Evolutionary conservation across 768 basidiomycete species (phyloP), one percentile per base, ranked within the genome.

Genomic region (Tephrocybe sp.): DNA sequence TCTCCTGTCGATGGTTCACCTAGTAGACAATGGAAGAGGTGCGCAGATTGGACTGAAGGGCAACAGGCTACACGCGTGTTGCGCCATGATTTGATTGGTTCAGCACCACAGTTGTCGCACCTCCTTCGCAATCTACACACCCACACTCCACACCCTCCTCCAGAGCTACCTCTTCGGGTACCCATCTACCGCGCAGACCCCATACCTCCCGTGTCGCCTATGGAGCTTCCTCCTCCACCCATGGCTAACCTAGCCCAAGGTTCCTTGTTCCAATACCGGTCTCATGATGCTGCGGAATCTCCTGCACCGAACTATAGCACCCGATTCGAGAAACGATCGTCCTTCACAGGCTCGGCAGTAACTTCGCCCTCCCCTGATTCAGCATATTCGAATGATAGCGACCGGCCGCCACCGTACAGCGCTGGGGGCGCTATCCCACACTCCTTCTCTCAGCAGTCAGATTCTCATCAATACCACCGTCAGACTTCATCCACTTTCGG

Each of bases 1-100:
- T 61, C 70, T 10, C 56, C 56, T 10, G 48, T 62, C 15, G 63
- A 66, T 34, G 68, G 67, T n/a, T 50, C 65, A 4, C 52, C 65
- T 18, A 42, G 61, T 0, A 75, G 75, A 22, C 57, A 71, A 11
- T 91, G 88, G 88, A 80, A 79, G 55, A 67, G 71, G 23, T 85
- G 83, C 59, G 67, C 73, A 8, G 88, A 91, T 61, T 91, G 88
- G 88, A 91, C 88, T 0, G 85, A 89, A 61, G 80, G 75, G 42
- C 74, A 74, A 39, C 86, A 89, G 60, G 88, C 86, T 2, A 78
- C 80, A 7, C 73, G 72, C 8, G 73, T 84, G 13, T 63, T 88
- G 48, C 77, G 76, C 38, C 88, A 91, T 57, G 74, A 80, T 41
- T 70, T 91, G 36, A 69, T 80, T 33, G 88, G 87, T 23, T 77